phyloP scores from a whole-genome alignment of 805 yeast genomes.

The Sugiyamaella americana region DNA sequence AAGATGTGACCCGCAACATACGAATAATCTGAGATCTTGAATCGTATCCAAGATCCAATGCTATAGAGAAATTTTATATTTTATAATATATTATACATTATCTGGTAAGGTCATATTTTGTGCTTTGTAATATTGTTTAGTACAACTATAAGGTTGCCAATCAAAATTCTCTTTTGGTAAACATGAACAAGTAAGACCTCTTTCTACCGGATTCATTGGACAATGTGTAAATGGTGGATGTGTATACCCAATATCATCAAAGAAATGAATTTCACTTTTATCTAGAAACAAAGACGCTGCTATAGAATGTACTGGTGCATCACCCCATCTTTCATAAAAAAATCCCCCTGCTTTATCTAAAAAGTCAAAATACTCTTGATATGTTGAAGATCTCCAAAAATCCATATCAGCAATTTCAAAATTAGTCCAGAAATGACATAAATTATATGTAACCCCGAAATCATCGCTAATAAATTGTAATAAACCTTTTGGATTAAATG shows the following conservation, averaged over 20 bases:
- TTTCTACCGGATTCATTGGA: constrained; percentile 44
- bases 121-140: constrained; percentile 30
- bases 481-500: constrained; percentile 54
- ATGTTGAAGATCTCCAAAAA: constrained; percentile 71
- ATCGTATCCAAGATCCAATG: too few relatives aligned
- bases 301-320: constrained; percentile 86
- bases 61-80: too few relatives aligned
- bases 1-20: too few relatives aligned
- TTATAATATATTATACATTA: too few relatives aligned
- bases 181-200: constrained; percentile 54
- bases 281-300: constrained; percentile 77
- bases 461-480: constrained; percentile 67
- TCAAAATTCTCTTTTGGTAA: constrained; percentile 31
- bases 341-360: constrained; percentile 85
- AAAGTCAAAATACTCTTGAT: constrained; percentile 60
- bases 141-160: constrained; percentile 35
- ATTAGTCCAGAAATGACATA: constrained; percentile 90
- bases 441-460: constrained; percentile 61
- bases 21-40: too few relatives aligned
- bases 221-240: constrained; percentile 78
- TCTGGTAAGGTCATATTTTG: constrained; percentile 20
- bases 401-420: constrained; percentile 73
- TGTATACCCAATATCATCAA: constrained; percentile 78
- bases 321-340: constrained; percentile 94
- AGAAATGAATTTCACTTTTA: constrained; percentile 66